Percentiles rank a stretch among this genome's conserved stretches.
Evolutionary conservation across 768 basidiomycete species (phyloP).

Genomic region (Russula olivacea): DNA sequence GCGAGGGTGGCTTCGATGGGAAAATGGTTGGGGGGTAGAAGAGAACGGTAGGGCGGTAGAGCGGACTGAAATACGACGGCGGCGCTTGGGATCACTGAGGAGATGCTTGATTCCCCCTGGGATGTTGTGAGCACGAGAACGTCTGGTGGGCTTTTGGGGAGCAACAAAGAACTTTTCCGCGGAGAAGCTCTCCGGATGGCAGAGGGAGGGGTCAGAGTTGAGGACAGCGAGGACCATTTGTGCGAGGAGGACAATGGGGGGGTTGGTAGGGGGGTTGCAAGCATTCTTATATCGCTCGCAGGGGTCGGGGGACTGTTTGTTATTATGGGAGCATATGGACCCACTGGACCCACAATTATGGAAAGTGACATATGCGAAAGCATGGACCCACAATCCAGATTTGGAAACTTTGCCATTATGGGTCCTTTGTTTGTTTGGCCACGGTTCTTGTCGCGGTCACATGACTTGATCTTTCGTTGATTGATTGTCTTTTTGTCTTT

Average conservation of each 20-base stretch:
- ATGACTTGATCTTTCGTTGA: neutral
- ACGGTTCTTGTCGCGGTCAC: slow-evolving; percentile 9
- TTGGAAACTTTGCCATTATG: slow-evolving; percentile 10
- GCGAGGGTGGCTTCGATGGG: neutral
- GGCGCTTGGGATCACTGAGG: slow-evolving; percentile 17
- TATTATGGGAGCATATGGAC: neutral
- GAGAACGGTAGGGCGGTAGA: neutral
- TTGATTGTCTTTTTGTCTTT: neutral
- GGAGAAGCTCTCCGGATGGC: neutral
- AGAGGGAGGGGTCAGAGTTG: slow-evolving; percentile 7
- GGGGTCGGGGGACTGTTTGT: neutral
- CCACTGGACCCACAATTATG: slow-evolving; percentile 16
- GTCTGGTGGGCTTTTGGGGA: neutral
- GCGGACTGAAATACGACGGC: slow-evolving; percentile 9
- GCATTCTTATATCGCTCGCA: slow-evolving; percentile 11
- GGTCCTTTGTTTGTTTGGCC: neutral
- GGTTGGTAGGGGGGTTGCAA: neutral
- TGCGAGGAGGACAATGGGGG: neutral
- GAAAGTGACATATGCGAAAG: neutral
- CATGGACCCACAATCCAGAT: slow-evolving; percentile 8
- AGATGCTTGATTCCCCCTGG: slow-evolving; percentile 19
- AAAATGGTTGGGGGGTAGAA: neutral
- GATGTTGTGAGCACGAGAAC: slow-evolving; percentile 20
- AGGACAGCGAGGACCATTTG: slow-evolving; percentile 19
- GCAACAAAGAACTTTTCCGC: neutral